Evolutionary conservation across 2,329 filamentous ascomycete genomes (phyloP).

Genomic region (Aspergillus fischeri): DNA sequence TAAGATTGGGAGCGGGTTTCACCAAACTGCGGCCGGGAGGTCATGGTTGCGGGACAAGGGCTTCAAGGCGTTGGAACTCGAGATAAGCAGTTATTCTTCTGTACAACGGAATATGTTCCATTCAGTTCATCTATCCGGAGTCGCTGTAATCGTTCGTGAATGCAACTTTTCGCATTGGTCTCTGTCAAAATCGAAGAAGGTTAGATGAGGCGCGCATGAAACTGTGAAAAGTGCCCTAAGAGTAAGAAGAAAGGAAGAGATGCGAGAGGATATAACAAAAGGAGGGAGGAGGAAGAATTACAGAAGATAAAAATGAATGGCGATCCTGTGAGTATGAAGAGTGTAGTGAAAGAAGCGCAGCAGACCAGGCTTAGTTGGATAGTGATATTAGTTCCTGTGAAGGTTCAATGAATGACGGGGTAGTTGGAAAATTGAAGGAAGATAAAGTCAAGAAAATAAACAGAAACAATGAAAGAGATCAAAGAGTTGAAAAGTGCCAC

Average conservation of each 20-base stretch:
- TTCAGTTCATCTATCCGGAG: conserved; percentile 13
- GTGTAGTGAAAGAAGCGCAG: conserved; percentile 7
- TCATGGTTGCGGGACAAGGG: conserved; percentile 39
- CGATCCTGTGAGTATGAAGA: conserved; percentile 8
- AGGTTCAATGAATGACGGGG: not conserved
- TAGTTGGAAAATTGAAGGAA: not conserved
- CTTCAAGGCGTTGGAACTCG: conserved; percentile 5
- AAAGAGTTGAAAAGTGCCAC: conserved; percentile 9
- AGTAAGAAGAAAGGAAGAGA: not conserved
- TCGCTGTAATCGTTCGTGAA: conserved; percentile 2
- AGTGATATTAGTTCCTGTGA: conserved; percentile 13
- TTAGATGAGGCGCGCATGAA: conserved; percentile 3
- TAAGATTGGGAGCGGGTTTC: conserved; percentile 59
- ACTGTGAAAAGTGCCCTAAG: not conserved
- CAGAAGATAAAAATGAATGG: conserved; percentile 19
- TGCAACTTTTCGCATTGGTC: conserved; percentile 9
- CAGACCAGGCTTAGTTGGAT: conserved; percentile 9
- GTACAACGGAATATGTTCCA: not conserved
- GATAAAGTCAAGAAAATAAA: not conserved
- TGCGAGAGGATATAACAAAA: conserved; percentile 2
- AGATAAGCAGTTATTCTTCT: not conserved
- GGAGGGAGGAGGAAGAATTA: conserved; percentile 1
- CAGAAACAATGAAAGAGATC: conserved; percentile 2
- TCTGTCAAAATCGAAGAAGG: conserved; percentile 1
- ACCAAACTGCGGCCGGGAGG: conserved; percentile 54